These are phyloP conservation scores for Trametes maxima DNA, from an alignment of 768 basidiomycete genomes.

Conservation along the genomic window DNA sequence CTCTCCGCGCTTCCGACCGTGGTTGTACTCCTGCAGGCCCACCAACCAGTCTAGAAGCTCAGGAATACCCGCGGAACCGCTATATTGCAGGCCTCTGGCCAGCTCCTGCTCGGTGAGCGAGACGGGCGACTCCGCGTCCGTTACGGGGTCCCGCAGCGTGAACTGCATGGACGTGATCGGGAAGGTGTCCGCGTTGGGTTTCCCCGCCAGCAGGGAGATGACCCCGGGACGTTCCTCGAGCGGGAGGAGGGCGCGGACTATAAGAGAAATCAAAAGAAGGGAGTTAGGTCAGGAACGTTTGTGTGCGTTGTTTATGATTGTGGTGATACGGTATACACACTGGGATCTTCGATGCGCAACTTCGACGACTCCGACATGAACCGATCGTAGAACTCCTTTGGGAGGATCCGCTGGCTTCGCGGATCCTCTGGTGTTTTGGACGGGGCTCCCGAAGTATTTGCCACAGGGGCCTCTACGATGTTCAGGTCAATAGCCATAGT, in stretches of 20 bases:
- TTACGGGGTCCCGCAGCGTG: constrained; percentile 52
- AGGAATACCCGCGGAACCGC: constrained; percentile 68
- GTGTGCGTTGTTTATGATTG: constrained; percentile 7
- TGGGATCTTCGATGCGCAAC: constrained; percentile 60
- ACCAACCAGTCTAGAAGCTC: constrained; percentile 69
- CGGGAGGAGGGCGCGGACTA: constrained; percentile 68
- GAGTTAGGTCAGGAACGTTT: neutral
- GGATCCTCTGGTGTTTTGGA: neutral
- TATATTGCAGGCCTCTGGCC: constrained; percentile 73
- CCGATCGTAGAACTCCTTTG: constrained; percentile 52
- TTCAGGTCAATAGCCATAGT: neutral
- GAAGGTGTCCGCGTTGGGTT: constrained; percentile 89
- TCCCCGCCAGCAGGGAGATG: constrained; percentile 85
- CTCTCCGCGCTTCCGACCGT: constrained; percentile 56
- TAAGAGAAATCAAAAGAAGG: neutral
- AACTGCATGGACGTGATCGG: constrained; percentile 84
- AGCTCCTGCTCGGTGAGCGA: constrained; percentile 62
- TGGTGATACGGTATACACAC: constrained; percentile 44
- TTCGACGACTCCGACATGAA: constrained; percentile 66
- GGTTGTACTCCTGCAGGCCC: constrained; percentile 69
- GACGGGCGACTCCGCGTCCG: constrained; percentile 48
- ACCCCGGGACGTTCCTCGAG: constrained; percentile 78
- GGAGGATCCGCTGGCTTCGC: constrained; percentile 34
- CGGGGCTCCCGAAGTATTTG: neutral
- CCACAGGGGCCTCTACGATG: no score